phyloP scores from a whole-genome alignment of 139 green algal species.

The Picochlorum sp. region DNA sequence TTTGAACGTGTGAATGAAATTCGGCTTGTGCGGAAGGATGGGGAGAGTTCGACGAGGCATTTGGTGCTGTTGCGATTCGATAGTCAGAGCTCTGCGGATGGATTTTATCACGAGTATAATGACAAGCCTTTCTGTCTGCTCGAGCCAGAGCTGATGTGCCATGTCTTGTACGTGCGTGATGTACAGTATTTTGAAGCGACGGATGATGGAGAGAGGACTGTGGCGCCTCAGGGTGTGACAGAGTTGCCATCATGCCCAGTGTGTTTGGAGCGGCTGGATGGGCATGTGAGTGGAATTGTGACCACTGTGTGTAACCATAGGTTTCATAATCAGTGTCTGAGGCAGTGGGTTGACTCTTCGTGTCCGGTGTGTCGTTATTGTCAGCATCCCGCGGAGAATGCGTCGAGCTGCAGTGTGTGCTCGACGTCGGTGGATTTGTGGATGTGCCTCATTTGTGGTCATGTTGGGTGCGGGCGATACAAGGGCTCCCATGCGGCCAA shows the following conservation, averaged over 20 bases:
- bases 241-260: conserved; percentile 93
- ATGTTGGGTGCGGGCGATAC: conserved; percentile 90
- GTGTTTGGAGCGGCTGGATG: conserved; percentile 92
- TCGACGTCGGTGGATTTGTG: conserved; percentile 71
- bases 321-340: conserved; percentile 92
- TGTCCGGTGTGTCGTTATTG: conserved; percentile 90
- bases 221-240: conserved; percentile 43
- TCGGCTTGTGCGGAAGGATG: conserved; percentile 69
- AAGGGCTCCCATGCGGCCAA: conserved; percentile 63
- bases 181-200: conserved; percentile 21
- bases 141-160: conserved; percentile 76
- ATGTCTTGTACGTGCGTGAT: conserved; percentile 43
- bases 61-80: conserved; percentile 83
- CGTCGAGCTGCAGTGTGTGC: conserved; percentile 59
- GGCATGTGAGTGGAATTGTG: conserved; percentile 85
- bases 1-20: conserved; percentile 53
- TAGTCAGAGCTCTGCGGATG: conserved; percentile 47
- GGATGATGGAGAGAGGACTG: not conserved
- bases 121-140: conserved; percentile 66
- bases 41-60: conserved; percentile 36
- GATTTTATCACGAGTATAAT: conserved; percentile 77
- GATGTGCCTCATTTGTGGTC: conserved; percentile 98
- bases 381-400: conserved; percentile 21
- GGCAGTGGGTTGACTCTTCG: conserved; percentile 78
- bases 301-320: conserved; percentile 64